These are phyloP conservation scores for Pseudogymnoascus sp. DNA, from an alignment of 2,329 filamentous ascomycete species.

Conservation along the genomic window DNA sequence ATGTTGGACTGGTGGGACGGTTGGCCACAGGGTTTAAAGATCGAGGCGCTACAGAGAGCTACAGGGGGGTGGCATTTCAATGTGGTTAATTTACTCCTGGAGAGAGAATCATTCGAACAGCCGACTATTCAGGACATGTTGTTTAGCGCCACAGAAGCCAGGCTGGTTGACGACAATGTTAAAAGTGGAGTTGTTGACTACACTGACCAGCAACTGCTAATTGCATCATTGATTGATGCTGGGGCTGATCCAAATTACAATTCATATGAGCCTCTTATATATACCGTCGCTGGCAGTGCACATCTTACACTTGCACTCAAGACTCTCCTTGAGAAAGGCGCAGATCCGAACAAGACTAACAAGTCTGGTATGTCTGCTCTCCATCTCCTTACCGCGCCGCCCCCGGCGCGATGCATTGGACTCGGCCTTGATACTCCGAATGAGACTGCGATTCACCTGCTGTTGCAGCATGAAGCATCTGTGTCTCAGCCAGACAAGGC, in stretches of 20 bases:
- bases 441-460: not conserved
- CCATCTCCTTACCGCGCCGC: not conserved
- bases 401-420: not conserved
- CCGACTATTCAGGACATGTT: not conserved
- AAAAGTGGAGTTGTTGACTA: not conserved
- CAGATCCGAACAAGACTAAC: not conserved
- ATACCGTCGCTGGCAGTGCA: not conserved
- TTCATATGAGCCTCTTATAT: not conserved
- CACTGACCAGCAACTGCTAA: not conserved
- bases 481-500: not conserved
- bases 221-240: not conserved
- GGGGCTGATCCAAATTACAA: not conserved
- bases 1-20: not conserved
- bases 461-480: not conserved
- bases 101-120: not conserved
- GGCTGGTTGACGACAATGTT: not conserved
- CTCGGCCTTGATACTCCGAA: not conserved
- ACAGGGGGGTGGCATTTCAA: not conserved
- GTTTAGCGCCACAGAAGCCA: not conserved
- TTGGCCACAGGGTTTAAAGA: not conserved
- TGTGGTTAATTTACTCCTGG: not conserved
- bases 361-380: not conserved
- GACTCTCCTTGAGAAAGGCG: not conserved
- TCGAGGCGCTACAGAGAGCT: not conserved
- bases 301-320: not conserved